phyloP scores from a whole-genome alignment of 768 basidiomycete genomes.

The Solioccasus polychromus region DNA sequence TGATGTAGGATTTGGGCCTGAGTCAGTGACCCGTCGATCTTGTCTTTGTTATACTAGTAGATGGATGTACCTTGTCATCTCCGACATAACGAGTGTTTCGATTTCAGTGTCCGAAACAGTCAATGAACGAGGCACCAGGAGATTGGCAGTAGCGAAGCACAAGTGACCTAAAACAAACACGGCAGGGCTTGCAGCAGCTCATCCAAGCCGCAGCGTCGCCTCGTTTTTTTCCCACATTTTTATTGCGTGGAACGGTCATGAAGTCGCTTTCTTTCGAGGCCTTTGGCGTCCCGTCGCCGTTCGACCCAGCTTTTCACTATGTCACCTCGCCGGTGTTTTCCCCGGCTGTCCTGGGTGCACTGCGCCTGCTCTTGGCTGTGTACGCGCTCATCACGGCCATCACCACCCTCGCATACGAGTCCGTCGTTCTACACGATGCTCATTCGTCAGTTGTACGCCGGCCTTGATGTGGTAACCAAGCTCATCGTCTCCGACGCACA shows the following conservation, averaged over 20 bases:
- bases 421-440: constrained; percentile 29
- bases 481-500: constrained; percentile 19
- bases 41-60: too few relatives aligned
- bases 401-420: constrained; percentile 30
- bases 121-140: not conserved
- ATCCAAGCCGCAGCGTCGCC: not conserved
- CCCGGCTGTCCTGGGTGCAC: constrained; percentile 39
- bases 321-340: constrained; percentile 45
- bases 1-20: constrained; percentile 25
- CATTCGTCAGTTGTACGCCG: constrained; percentile 27
- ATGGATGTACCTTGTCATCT: too few relatives aligned
- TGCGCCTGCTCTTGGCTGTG: constrained; percentile 48
- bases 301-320: constrained; percentile 36
- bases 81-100: too few relatives aligned
- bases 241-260: constrained; percentile 3
- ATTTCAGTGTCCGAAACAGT: not conserved
- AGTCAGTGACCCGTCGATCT: not conserved
- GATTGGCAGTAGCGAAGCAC: constrained; percentile 3
- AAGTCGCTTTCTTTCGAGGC: constrained; percentile 13
- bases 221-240: not conserved
- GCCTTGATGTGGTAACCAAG: not conserved
- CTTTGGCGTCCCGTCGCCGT: constrained; percentile 39
- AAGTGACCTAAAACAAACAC: constrained; percentile 8
- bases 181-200: not conserved
- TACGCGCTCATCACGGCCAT: constrained; percentile 45